Percentiles rank a stretch among this genome's conserved stretches.
phyloP scores from a whole-genome alignment of 2,329 filamentous ascomycete genomes.

The Beauveria scarabaeidicola region DNA sequence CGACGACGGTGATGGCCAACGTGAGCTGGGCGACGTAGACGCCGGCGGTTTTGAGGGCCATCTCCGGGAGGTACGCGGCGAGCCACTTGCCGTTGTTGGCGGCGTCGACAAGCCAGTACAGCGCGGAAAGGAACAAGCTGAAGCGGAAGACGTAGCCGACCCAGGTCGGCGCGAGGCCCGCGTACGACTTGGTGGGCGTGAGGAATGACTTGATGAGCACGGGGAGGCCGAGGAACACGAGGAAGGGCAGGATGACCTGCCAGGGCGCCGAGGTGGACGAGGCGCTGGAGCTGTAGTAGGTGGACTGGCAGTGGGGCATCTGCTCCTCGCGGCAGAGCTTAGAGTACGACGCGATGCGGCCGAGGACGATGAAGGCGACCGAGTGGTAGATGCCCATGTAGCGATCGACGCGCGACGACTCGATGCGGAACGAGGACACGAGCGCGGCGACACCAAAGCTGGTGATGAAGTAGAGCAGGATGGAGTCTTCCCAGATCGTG shows the following conservation, averaged over 20 bases:
- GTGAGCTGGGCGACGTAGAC: constrained; percentile 73
- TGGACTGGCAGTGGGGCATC: constrained; percentile 92
- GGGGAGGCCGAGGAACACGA: constrained; percentile 64
- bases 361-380: constrained; percentile 68
- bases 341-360: constrained; percentile 74
- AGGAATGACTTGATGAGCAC: constrained; percentile 73
- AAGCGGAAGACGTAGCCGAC: constrained; percentile 70
- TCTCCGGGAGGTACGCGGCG: constrained; percentile 41
- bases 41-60: constrained; percentile 62
- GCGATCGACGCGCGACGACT: constrained; percentile 52
- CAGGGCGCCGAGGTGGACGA: constrained; percentile 89
- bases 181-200: constrained; percentile 72
- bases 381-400: constrained; percentile 79
- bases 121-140: constrained; percentile 64
- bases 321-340: constrained; percentile 95
- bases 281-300: constrained; percentile 85
- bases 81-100: constrained; percentile 84
- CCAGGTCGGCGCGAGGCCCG: constrained; percentile 78
- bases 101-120: constrained; percentile 84
- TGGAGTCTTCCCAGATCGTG: constrained; percentile 97
- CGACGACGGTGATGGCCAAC: constrained; percentile 71
- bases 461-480: constrained; percentile 80
- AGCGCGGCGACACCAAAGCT: constrained; percentile 76
- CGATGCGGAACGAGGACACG: constrained; percentile 66
- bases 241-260: constrained; percentile 75